These are phyloP conservation scores for Gonium pectorale DNA, from an alignment of 139 green algal genomes.

Conservation along the genomic window DNA sequence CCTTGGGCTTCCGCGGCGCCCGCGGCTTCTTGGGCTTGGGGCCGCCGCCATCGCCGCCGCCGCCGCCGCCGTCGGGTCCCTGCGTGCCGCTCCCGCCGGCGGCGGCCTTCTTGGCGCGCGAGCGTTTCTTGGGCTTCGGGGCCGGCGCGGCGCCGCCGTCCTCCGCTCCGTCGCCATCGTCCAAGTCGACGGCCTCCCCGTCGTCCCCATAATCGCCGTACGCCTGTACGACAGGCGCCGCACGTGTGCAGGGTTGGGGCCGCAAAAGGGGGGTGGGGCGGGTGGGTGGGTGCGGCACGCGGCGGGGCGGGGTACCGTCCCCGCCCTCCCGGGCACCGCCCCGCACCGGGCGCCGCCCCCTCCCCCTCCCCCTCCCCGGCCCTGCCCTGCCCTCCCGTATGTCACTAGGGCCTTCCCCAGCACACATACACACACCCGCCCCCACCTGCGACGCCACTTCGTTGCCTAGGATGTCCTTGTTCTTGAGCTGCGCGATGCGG, in stretches of 20 bases:
- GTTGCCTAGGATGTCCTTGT: slow-evolving; percentile 53
- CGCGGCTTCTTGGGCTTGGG: too few species aligned
- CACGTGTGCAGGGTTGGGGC: not conserved
- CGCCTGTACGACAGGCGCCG: not conserved
- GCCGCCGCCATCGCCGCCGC: not conserved
- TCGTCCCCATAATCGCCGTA: not conserved
- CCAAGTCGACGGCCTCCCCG: not conserved
- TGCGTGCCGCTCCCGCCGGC: not conserved
- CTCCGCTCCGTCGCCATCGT: not conserved
- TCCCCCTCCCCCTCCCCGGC: not conserved
- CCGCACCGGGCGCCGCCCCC: not conserved
- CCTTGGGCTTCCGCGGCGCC: too few species aligned
- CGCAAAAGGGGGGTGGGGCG: too few species aligned
- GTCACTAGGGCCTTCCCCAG: too few species aligned
- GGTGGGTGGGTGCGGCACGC: too few species aligned
- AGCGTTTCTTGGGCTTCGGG: slow-evolving; percentile 11
- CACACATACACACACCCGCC: not conserved
- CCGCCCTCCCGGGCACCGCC: not conserved
- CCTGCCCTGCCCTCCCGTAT: too few species aligned
- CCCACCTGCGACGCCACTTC: slow-evolving; percentile 52
- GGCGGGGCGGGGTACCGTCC: too few species aligned
- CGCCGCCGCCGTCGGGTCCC: not conserved
- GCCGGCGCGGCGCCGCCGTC: not conserved
- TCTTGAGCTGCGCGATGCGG: slow-evolving; percentile 43
- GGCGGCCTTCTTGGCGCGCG: not conserved